These are phyloP conservation scores for Fusarium euwallaceae DNA, from an alignment of 2,329 filamentous ascomycete species.

Conservation along the genomic window DNA sequence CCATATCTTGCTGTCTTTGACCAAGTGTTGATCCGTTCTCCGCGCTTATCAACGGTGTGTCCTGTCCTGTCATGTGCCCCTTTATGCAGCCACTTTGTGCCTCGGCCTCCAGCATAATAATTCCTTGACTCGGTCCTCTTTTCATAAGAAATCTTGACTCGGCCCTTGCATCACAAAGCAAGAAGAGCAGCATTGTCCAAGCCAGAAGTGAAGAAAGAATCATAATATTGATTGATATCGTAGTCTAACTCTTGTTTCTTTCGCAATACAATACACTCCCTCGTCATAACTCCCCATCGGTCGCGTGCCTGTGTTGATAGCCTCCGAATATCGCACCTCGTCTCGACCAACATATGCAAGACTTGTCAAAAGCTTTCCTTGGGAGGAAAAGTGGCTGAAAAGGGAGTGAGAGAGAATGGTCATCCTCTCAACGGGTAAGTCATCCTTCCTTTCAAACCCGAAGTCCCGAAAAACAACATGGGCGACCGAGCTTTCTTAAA, in stretches of 20 bases:
- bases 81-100: neutral
- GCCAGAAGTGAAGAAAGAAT: neutral
- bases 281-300: neutral
- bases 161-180: neutral
- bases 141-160: neutral
- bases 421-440: neutral
- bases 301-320: neutral
- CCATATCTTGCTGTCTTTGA: neutral
- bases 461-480: slow-evolving; percentile 6
- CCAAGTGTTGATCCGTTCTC: neutral
- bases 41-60: neutral
- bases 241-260: neutral
- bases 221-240: neutral
- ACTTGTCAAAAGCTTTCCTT: slow-evolving; percentile 19
- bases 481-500: neutral
- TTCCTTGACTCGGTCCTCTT: neutral
- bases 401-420: neutral
- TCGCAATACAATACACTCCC: no score
- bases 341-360: slow-evolving; percentile 9
- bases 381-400: slow-evolving; percentile 7
- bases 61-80: neutral
- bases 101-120: neutral
- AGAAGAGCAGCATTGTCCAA: neutral
- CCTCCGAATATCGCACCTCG: neutral
- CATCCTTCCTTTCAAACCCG: neutral